Evolutionary conservation across 2,329 filamentous ascomycete genomes (phyloP), one percentile per base, ranked within the genome.

Genomic region (Ophiocordyceps australis): DNA sequence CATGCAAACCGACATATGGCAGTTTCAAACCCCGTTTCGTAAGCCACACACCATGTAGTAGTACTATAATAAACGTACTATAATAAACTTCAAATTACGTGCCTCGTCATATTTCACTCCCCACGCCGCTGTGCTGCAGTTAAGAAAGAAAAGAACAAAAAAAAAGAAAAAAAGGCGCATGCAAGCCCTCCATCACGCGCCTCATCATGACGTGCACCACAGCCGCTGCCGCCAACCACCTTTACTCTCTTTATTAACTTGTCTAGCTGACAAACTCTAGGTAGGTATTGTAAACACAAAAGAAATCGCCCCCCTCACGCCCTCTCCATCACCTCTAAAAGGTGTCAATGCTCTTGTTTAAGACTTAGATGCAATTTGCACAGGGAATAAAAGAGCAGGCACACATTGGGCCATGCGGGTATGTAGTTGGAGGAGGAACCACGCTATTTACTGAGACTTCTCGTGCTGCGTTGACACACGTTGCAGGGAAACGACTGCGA

Each of bases 381-480:
- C 46, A 48, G 34, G 38, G 37, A 41, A 38, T 44, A 52, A 50
- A 46, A 43, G 42, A 38, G 37, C 46, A 46, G 40, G 44, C 39
- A 31, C 38, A n/a, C n/a, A n/a, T n/a, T 43, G 43, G 35, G 39
- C 38, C 39, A 30, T 40, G 41, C 45, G 47, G 49, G 45, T 52
- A 54, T 52, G 47, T 48, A 45, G 39, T 36, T 38, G 28, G 30
- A 30, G 33, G n/a, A n/a, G n/a, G n/a, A n/a, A n/a, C n/a, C n/a
- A n/a, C 39, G 32, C 29, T 40, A 45, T 49, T 51, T 76, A 85
- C 54, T 72, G 62, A 39, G 72, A 78, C 66, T 85, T 86, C 64
- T 91, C 81, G 62, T 92, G 82, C 58, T 89, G 79, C 33, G 78
- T 89, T 28, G 81, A 86, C 38, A 89, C 79, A 55, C 82, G 78